Evolutionary conservation across 306 rosid species (phyloP), one percentile per base, ranked within the genome.

Genomic region (Castanea sativa): DNA sequence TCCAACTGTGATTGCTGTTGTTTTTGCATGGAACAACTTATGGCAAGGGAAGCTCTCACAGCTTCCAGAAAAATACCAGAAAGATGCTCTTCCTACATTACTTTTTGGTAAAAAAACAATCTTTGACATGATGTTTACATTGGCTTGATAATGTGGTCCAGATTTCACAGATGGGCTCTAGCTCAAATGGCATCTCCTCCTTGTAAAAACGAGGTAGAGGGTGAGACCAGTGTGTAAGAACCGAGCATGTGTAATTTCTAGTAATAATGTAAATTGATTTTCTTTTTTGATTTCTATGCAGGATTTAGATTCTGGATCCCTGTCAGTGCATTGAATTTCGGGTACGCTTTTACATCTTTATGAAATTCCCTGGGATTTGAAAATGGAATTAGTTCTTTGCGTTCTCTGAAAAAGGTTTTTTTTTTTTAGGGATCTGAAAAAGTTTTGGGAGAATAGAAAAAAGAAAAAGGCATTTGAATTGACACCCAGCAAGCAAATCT

Each of bases 241-340:
- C 53, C 1, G 1, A 10, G 53, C 53, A 49, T 49, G 53, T 49
- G 14, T 49, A 49, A 49, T 49, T 49, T 2, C 16, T 16, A 49
- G 11, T 49, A 49, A 49, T 49, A 49, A 13, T 69, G 25, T 70
- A 27, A n/a, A 14, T 58, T 71, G 49, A 65, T 83, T n/a, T 67
- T 18, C 71, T 67, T 13, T 69, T 4, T n/a, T 80, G 73, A 30
- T 81, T 69, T 77, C 55, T 84, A 5, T 75, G 79, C 92, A 94
- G 99, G 99, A 73, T 90, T 95, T 90, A 89, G 96, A 73, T 95
- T 95, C 86, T 95, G 99, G 99, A 84, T 95, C 78, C 99, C 99
- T 81, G 97, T 95, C 86, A 91, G 94, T 76, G 69, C 71, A 35
- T 77, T 95, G 59, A 95, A 95, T 76, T 95, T 95, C 79, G 87